Conservation (phyloP, 2,329 filamentous ascomycete genomes). For the Neofusicoccum parvum region DNA sequence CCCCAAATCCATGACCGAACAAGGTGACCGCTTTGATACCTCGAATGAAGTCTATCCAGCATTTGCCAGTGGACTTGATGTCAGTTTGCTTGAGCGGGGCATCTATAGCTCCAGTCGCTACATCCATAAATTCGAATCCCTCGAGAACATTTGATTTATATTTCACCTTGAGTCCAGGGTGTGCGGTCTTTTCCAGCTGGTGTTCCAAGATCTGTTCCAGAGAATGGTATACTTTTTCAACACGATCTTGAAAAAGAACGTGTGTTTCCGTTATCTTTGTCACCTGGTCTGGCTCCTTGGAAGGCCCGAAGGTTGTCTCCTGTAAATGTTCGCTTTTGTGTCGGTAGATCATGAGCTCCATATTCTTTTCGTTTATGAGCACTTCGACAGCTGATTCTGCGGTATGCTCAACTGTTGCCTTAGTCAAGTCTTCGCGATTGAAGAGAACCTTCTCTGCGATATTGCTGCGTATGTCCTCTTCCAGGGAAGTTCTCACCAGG, state of each 20-base stretch:
- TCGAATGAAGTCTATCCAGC: neutral
- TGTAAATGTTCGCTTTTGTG: no score
- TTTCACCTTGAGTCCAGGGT: no score
- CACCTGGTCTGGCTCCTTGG: neutral
- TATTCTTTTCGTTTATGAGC: no score
- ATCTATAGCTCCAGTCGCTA: no score
- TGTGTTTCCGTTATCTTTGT: neutral
- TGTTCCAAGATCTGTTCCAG: neutral
- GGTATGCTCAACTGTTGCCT: no score
- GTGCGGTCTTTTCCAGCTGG: neutral
- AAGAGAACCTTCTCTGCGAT: no score
- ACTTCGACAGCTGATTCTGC: no score
- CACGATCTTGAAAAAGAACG: neutral
- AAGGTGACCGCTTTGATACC: neutral
- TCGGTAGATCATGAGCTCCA: no score
- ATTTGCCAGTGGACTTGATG: neutral
- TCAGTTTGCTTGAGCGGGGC: neutral
- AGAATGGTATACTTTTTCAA: neutral
- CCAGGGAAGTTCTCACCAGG: constrained; percentile 25
- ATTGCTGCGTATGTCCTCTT: neutral
- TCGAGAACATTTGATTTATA: neutral
- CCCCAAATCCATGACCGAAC: neutral
- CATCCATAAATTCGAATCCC: neutral
- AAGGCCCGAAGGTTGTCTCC: no score
- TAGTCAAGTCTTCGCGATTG: no score